Base-by-base conservation (phyloP, 1,284 basidiomycete genomes). In the Heterobasidion irregulare region DNA sequence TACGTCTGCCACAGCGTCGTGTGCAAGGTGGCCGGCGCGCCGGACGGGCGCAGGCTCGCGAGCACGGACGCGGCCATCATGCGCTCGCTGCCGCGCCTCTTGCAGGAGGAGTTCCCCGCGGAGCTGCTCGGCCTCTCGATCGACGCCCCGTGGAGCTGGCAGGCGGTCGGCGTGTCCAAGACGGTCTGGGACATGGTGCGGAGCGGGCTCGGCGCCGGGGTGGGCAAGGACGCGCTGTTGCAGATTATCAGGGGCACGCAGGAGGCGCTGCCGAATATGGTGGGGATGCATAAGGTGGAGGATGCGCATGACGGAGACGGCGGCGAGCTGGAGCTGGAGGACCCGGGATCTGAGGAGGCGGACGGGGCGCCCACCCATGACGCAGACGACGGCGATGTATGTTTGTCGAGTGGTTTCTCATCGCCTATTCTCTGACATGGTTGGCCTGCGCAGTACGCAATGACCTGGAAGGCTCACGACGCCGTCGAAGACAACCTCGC, bases 21-120 rank as follows among this genome's bases (percentile, higher is more conserved):
- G 10, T 85, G 80, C 67, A 34, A 85, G 65, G 59, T 70, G 35
- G 64, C 69, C 68, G 67, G 26, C n/a, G 16, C 44, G 33, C 55
- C 74, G 1, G 81, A 82, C 38, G 82, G 80, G 0, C 77, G 84
- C 44, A 79, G 73, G 58, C 87, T 82, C 61, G 79, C 83, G 0
- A 84, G 82, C 64, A 87, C 83, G 0, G 86, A 89, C 61, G 72
- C 77, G 2, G 79, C 80, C 6, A 83, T 89, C 62, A 74, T 88
- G 56, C 79, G 80, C 47, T 78, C 83, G 2, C 73, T 89, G 10
- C 86, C 87, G 0, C 65, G 72, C 3, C 78, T 80, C 56, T 73
- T 89, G 32, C 79, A 76, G 55, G 82, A 87, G 59, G 86, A 89
- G 67, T 84, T 89, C 60, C 86, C 87, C 0, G 85, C 82, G 0